A percentile compares a stretch with the other conserved stretches of the same genome.
These are phyloP conservation scores for Tephrocybe sp. DNA, from an alignment of 768 basidiomycete genomes.

Conservation along the genomic window DNA sequence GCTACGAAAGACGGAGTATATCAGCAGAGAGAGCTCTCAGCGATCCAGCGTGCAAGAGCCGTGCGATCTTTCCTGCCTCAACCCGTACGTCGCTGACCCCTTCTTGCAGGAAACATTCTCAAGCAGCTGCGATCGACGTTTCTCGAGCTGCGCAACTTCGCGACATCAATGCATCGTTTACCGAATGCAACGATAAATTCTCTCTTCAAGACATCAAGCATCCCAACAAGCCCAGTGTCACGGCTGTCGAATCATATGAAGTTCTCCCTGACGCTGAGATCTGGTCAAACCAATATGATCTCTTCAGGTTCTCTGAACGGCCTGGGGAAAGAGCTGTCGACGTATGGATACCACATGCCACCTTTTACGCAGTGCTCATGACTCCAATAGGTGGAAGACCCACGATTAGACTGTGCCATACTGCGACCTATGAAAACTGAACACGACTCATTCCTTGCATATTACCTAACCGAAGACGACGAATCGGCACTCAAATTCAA, in stretches of 20 bases:
- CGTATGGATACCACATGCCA: constrained; percentile 37
- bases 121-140: constrained; percentile 59
- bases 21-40: constrained; percentile 60
- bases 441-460: constrained; percentile 85
- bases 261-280: constrained; percentile 82
- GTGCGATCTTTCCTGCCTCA: constrained; percentile 37
- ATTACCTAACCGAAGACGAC: constrained; percentile 80
- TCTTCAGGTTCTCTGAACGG: constrained; percentile 83
- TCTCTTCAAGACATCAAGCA: constrained; percentile 63
- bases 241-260: constrained; percentile 80
- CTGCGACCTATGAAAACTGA: constrained; percentile 87
- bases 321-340: constrained; percentile 78
- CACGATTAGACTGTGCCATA: constrained; percentile 82
- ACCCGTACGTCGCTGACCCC: not conserved
- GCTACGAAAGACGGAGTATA: constrained; percentile 91
- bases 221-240: constrained; percentile 75
- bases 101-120: constrained; percentile 44
- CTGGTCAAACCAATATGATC: constrained; percentile 88
- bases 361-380: not conserved
- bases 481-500: constrained; percentile 69
- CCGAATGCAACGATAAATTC: constrained; percentile 58
- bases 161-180: constrained; percentile 79
- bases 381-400: constrained; percentile 64
- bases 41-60: constrained; percentile 47
- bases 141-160: constrained; percentile 73